These are phyloP conservation scores for Ophidiomyces ophidiicola DNA, from an alignment of 2,329 filamentous ascomycete genomes.

Conservation along the genomic window DNA sequence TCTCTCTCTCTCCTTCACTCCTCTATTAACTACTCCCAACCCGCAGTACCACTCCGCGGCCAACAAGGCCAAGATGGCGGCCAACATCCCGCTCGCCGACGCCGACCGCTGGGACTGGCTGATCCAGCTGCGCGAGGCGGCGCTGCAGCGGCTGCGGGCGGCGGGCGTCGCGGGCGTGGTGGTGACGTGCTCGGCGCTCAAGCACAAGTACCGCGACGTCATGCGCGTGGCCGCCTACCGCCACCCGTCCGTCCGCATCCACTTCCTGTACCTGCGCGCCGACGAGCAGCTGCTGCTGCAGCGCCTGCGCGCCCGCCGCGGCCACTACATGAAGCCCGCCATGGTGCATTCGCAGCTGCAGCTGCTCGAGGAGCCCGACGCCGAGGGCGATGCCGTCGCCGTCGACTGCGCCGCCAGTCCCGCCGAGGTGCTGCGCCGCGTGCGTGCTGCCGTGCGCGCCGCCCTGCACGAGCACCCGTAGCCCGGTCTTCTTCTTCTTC, in stretches of 20 bases:
- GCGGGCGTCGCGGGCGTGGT: conserved; percentile 59
- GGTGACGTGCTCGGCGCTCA: conserved; percentile 88
- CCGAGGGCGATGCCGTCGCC: conserved; percentile 56
- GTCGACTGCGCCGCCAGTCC: conserved; percentile 55
- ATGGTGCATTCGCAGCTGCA: conserved; percentile 93
- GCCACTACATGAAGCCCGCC: conserved; percentile 88
- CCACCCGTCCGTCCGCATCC: conserved; percentile 59
- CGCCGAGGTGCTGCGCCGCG: conserved; percentile 29
- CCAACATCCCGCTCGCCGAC: conserved; percentile 73
- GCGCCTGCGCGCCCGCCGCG: conserved; percentile 61
- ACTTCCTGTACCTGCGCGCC: conserved; percentile 86
- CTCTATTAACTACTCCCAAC: conserved; percentile 2
- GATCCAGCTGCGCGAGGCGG: conserved; percentile 56
- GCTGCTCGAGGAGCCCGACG: conserved; percentile 74
- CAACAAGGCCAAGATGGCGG: conserved; percentile 85
- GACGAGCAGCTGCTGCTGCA: conserved; percentile 61
- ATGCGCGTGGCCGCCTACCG: conserved; percentile 71
- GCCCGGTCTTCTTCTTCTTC: neutral
- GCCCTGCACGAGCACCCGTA: conserved; percentile 14
- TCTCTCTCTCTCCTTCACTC: neutral
- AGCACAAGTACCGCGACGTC: conserved; percentile 92
- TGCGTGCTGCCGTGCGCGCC: conserved; percentile 9
- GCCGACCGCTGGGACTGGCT: conserved; percentile 98
- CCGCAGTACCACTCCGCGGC: conserved; percentile 41
- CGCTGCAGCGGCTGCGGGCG: conserved; percentile 43